Evolutionary conservation across 2,329 filamentous ascomycete species (phyloP).

Genomic region (Xylaria sp.): DNA sequence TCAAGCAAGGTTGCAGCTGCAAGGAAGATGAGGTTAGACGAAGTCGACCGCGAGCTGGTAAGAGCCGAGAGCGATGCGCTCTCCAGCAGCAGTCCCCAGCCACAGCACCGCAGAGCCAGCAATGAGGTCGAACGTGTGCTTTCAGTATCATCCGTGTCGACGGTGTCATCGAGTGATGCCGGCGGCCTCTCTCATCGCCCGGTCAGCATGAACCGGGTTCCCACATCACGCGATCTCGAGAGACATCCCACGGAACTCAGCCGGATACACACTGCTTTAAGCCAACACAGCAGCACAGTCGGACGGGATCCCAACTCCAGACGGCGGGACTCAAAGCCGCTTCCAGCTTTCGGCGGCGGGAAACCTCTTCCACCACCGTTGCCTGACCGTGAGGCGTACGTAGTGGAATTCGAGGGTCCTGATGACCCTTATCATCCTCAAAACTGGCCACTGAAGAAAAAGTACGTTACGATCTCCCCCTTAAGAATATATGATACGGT

Average conservation of each 20-base stretch:
- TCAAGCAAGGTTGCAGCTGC: background rate
- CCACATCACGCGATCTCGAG: conserved; percentile 75
- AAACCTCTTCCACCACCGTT: conserved; percentile 78
- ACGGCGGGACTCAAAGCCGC: conserved; percentile 66
- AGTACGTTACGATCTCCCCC: conserved; percentile 61
- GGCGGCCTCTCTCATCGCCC: conserved; percentile 51
- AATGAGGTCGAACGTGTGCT: conserved; percentile 70
- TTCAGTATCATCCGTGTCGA: conserved; percentile 63
- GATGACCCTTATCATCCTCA: conserved; percentile 87
- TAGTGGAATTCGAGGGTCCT: conserved; percentile 85
- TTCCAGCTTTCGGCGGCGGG: conserved; percentile 78
- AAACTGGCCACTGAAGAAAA: conserved; percentile 86
- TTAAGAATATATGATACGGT: background rate
- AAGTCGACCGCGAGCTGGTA: conserved; percentile 65
- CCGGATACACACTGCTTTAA: conserved; percentile 76
- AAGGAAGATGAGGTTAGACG: conserved; percentile 54
- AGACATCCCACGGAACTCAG: conserved; percentile 75
- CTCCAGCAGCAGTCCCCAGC: conserved; percentile 22
- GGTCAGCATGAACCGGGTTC: conserved; percentile 67
- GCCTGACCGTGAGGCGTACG: conserved; percentile 78
- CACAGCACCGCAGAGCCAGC: conserved; percentile 53
- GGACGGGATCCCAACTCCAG: conserved; percentile 61
- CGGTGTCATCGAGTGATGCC: conserved; percentile 58
- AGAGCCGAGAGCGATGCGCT: conserved; percentile 58
- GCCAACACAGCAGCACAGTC: conserved; percentile 79